Conservation (phyloP, 257 asterid genomes). For the Solanum peruvianum region DNA sequence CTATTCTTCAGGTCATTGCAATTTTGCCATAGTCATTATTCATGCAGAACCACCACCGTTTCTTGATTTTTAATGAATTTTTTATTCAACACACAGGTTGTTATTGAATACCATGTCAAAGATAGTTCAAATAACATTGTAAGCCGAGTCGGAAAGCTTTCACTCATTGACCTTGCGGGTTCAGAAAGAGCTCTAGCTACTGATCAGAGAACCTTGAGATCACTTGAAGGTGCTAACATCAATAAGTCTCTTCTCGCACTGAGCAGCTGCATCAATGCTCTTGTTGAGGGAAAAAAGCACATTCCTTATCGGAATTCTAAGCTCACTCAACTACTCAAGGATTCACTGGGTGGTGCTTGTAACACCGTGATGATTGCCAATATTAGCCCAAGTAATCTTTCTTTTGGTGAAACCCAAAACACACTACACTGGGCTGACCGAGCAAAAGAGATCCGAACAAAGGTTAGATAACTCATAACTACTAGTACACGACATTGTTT, state of each 20-base stretch:
- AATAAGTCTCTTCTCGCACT: constrained; percentile 54
- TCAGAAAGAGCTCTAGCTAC: constrained; percentile 76
- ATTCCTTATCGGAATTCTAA: constrained; percentile 60
- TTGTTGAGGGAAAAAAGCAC: constrained; percentile 62
- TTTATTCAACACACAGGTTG: constrained; percentile 18
- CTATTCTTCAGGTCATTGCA: constrained; percentile 44
- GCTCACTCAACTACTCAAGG: constrained; percentile 64
- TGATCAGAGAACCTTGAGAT: constrained; percentile 55
- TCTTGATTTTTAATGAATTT: background rate
- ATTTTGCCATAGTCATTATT: background rate
- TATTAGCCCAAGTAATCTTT: constrained; percentile 45
- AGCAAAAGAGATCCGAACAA: constrained; percentile 57
- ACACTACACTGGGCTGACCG: constrained; percentile 73
- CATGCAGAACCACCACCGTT: background rate
- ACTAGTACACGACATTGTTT: background rate
- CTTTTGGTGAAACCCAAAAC: constrained; percentile 53
- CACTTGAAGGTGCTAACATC: constrained; percentile 63
- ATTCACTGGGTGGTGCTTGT: constrained; percentile 53
- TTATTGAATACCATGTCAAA: constrained; percentile 30
- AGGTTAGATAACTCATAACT: constrained; percentile 13
- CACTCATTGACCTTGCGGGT: constrained; percentile 63
- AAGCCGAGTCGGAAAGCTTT: constrained; percentile 47
- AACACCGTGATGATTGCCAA: constrained; percentile 65
- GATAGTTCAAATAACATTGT: constrained; percentile 28
- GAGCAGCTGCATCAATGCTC: constrained; percentile 65